A percentile compares a stretch with the other conserved stretches of the same genome.
Conservation (phyloP, 352 stramenopile genomes). For the Elongisporangium senticosum region DNA sequence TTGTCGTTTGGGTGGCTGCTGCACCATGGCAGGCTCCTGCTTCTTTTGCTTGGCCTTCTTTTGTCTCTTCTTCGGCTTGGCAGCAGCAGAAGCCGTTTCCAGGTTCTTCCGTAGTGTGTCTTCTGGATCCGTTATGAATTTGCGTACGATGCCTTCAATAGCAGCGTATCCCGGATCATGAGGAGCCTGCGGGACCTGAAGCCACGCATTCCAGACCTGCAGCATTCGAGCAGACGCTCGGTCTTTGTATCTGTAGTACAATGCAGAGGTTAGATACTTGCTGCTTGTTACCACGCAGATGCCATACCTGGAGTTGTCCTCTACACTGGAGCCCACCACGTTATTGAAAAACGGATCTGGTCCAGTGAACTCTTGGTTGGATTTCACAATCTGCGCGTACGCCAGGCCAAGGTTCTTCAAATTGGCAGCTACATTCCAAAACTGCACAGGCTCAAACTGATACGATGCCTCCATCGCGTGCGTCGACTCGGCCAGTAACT, state of each 20-base stretch:
- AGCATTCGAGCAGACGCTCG: slow-evolving; percentile 58
- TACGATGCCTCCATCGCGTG: slow-evolving; percentile 63
- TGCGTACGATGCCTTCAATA: slow-evolving; percentile 41
- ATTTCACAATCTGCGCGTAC: slow-evolving; percentile 91
- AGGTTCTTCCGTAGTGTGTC: neutral
- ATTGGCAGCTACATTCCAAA: slow-evolving; percentile 50
- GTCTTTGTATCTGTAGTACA: slow-evolving; percentile 48
- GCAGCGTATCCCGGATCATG: slow-evolving; percentile 41
- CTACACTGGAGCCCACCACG: slow-evolving; percentile 28
- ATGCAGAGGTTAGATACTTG: neutral
- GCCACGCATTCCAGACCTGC: slow-evolving; percentile 60
- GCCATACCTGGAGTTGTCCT: slow-evolving; percentile 31
- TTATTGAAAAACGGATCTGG: slow-evolving; percentile 50
- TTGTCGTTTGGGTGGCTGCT: no score
- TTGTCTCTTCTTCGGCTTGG: slow-evolving; percentile 1
- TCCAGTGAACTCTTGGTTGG: slow-evolving; percentile 38
- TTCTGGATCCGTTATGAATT: slow-evolving; percentile 30
- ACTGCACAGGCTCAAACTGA: slow-evolving; percentile 62
- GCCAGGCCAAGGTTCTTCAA: slow-evolving; percentile 93
- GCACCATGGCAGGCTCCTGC: neutral
- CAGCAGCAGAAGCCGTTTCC: no score
- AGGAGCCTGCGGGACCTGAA: slow-evolving; percentile 37
- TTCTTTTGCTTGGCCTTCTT: slow-evolving; percentile 1
- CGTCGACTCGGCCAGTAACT: slow-evolving; percentile 61
- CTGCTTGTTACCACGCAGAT: neutral